Evolutionary conservation across 2,329 filamentous ascomycete genomes (phyloP).

Genomic region (Fusarium agapanthi): DNA sequence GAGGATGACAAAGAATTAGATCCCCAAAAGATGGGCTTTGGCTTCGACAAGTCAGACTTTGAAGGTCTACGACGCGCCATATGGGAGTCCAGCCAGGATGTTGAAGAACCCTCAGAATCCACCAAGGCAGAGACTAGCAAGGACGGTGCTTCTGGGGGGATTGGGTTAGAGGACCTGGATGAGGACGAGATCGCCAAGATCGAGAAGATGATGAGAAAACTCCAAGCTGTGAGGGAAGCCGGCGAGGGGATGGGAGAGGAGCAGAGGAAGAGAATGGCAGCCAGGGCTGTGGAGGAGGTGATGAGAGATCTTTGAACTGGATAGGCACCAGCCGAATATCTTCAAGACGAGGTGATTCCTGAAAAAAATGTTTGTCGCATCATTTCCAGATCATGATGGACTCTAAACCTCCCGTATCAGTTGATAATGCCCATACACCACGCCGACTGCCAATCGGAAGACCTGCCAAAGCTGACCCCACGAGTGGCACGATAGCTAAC

Average conservation of each 20-base stretch:
- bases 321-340: background rate
- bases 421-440: background rate
- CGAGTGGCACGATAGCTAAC: background rate
- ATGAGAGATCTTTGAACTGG: constrained; percentile 64
- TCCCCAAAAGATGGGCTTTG: constrained; percentile 60
- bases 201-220: constrained; percentile 70
- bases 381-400: background rate
- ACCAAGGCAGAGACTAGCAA: constrained; percentile 18
- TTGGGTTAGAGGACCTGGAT: constrained; percentile 52
- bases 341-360: background rate
- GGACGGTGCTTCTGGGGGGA: constrained; percentile 7
- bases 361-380: background rate
- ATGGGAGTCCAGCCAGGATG: constrained; percentile 51
- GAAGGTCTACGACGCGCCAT: constrained; percentile 62
- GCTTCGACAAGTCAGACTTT: constrained; percentile 62
- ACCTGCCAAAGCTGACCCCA: background rate
- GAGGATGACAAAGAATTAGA: constrained; percentile 51
- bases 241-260: constrained; percentile 67
- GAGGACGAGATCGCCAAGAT: constrained; percentile 66
- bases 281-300: constrained; percentile 69
- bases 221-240: constrained; percentile 69
- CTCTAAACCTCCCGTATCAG: background rate
- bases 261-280: constrained; percentile 68
- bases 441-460: background rate
- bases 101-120: constrained; percentile 11